A percentile compares a stretch with the other conserved stretches of the same genome.
These are phyloP conservation scores for Aspergillus sp. DNA, from an alignment of 2,329 filamentous ascomycete genomes.

Conservation along the genomic window DNA sequence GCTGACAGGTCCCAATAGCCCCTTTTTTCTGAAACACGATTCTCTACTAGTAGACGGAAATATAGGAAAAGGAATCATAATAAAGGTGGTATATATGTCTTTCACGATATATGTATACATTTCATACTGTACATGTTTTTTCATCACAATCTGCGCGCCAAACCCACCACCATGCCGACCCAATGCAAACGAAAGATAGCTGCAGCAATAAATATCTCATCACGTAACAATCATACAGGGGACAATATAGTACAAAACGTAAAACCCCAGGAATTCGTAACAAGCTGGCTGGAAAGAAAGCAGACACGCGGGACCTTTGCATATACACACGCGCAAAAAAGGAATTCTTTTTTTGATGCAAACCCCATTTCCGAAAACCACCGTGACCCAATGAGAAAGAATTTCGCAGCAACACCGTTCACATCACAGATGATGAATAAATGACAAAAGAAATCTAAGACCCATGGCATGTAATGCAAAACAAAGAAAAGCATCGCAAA, in stretches of 20 bases:
- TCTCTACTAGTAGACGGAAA: too few relatives aligned
- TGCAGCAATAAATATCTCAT: conserved; percentile 14
- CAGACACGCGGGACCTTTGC: background rate
- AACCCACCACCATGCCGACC: conserved; percentile 14
- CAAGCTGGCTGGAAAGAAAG: conserved; percentile 12
- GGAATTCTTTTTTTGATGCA: conserved; percentile 20
- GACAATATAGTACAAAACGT: conserved; percentile 23
- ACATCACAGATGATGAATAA: conserved; percentile 7
- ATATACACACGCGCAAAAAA: conserved; percentile 4
- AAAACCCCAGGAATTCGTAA: conserved; percentile 16
- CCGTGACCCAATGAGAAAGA: conserved; percentile 6
- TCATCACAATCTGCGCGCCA: conserved; percentile 16
- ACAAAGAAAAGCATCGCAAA: conserved; percentile 9
- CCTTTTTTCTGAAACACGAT: too few relatives aligned
- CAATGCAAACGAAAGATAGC: conserved; percentile 19
- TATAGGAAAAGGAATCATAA: too few relatives aligned
- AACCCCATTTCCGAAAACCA: conserved; percentile 3
- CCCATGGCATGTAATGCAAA: conserved; percentile 17
- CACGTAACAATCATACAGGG: conserved; percentile 22
- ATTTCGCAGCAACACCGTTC: background rate
- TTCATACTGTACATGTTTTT: conserved; percentile 14
- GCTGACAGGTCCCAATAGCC: too few relatives aligned
- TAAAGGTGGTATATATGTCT: too few relatives aligned
- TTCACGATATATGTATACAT: conserved; percentile 1
- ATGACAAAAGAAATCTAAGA: conserved; percentile 18